These are phyloP conservation scores for Thamnidium elegans DNA, from an alignment of 192 early-diverging fungal genomes.

Conservation along the genomic window DNA sequence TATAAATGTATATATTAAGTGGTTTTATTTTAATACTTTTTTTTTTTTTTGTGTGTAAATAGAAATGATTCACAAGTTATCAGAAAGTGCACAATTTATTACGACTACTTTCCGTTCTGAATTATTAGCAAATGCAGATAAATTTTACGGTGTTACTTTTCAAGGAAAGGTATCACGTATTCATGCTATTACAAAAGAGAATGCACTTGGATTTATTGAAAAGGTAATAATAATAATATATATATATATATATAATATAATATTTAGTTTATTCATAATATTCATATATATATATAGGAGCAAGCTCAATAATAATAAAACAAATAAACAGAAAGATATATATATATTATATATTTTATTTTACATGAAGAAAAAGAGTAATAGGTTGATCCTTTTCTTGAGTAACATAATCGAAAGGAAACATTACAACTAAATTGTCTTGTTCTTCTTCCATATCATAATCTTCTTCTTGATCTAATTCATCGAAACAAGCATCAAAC, in stretches of 20 bases:
- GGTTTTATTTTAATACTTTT: neutral
- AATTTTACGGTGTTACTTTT: slow-evolving; percentile 98
- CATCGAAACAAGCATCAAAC: slow-evolving; percentile 33
- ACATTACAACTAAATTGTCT: neutral
- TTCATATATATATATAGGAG: slow-evolving; percentile 8
- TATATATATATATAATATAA: too few species aligned
- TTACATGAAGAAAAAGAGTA: neutral
- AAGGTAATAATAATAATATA: slow-evolving; percentile 33
- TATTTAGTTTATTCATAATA: neutral
- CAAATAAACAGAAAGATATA: neutral
- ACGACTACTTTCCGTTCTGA: slow-evolving; percentile 98
- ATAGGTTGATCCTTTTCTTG: neutral
- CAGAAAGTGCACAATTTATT: slow-evolving; percentile 89
- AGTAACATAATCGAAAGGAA: neutral
- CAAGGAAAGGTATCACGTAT: slow-evolving; percentile 91
- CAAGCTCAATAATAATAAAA: slow-evolving; percentile 18
- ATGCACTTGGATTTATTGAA: slow-evolving; percentile 68
- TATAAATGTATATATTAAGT: neutral
- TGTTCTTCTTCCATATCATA: slow-evolving; percentile 16
- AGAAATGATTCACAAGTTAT: slow-evolving; percentile 89
- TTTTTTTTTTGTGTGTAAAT: too few species aligned
- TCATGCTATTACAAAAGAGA: slow-evolving; percentile 66
- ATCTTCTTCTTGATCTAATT: slow-evolving; percentile 24
- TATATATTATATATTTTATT: neutral
- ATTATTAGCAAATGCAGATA: slow-evolving; percentile 85